A percentile compares a stretch with the other conserved stretches of the same genome.
Evolutionary conservation across 2,329 filamentous ascomycete genomes (phyloP).

Genomic region (Ceratocystis cubensis): DNA sequence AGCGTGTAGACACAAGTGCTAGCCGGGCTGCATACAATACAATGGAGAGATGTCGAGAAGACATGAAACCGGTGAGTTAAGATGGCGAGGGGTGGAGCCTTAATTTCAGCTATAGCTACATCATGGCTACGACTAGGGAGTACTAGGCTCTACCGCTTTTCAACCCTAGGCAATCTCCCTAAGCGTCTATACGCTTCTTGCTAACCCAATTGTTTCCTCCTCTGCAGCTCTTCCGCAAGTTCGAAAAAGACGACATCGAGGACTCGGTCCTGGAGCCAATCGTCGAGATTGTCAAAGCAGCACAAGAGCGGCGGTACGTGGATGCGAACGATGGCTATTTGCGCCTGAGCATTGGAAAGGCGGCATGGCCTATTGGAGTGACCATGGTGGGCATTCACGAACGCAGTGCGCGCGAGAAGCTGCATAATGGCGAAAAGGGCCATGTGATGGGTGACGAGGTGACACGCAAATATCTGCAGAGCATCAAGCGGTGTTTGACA

Average conservation of each 20-base stretch:
- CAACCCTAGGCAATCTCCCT: neutral
- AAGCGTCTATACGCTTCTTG: neutral
- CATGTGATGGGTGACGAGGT: slow-evolving; percentile 96
- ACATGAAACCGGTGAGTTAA: slow-evolving; percentile 59
- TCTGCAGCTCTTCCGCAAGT: slow-evolving; percentile 62
- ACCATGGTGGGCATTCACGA: slow-evolving; percentile 99
- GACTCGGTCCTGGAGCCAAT: slow-evolving; percentile 69
- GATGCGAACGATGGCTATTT: slow-evolving; percentile 95
- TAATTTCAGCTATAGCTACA: too few relatives aligned
- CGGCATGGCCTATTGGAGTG: slow-evolving; percentile 96
- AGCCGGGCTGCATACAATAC: slow-evolving; percentile 71
- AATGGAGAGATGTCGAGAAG: slow-evolving; percentile 77
- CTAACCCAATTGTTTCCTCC: slow-evolving; percentile 14
- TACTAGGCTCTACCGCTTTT: neutral
- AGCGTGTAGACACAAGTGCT: slow-evolving; percentile 52
- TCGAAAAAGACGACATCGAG: slow-evolving; percentile 70
- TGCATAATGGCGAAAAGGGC: slow-evolving; percentile 76
- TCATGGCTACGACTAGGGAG: too few relatives aligned
- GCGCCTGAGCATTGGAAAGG: slow-evolving; percentile 84
- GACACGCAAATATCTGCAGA: slow-evolving; percentile 91
- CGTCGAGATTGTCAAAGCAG: slow-evolving; percentile 80
- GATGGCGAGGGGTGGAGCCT: neutral
- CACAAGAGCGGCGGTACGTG: slow-evolving; percentile 83
- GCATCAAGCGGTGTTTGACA: slow-evolving; percentile 90
- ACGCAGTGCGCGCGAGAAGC: slow-evolving; percentile 84